Conservation (phyloP, 176 grass and related monocot species). For the Avena eriantha region DNA sequence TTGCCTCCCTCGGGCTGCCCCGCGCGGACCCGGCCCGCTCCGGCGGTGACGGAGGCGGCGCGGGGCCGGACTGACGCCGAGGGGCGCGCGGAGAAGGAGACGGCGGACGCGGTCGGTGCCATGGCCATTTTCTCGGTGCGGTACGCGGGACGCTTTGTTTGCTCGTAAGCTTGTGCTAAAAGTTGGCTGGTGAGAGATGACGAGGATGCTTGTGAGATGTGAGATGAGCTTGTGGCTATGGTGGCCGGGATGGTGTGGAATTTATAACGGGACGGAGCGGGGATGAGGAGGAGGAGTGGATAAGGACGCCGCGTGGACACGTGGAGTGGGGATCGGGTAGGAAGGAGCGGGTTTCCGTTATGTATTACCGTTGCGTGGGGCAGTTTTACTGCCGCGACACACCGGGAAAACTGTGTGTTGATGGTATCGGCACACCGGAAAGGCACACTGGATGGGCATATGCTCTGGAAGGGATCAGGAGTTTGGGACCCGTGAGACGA, state of each 20-base stretch:
- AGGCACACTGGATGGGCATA: neutral
- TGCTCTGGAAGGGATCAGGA: neutral
- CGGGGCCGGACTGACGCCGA: neutral
- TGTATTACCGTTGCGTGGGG: neutral
- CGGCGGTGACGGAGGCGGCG: neutral
- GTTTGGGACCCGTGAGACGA: neutral
- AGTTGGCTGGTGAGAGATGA: neutral
- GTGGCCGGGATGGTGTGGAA: neutral
- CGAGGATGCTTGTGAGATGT: neutral
- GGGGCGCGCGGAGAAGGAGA: slow-evolving; percentile 30
- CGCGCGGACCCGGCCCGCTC: neutral
- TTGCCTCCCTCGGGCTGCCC: slow-evolving; percentile 29
- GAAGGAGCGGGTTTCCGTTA: neutral
- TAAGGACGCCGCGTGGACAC: slow-evolving; percentile 46
- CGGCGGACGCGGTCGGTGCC: slow-evolving; percentile 9
- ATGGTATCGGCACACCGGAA: neutral
- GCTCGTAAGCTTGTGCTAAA: neutral
- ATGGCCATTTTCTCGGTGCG: slow-evolving; percentile 27
- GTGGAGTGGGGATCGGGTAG: slow-evolving; percentile 1
- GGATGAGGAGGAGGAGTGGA: neutral
- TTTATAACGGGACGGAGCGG: slow-evolving; percentile 30
- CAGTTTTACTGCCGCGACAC: neutral
- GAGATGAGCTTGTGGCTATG: neutral
- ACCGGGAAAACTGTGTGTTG: neutral
- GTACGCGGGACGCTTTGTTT: neutral